phyloP scores from a whole-genome alignment of 257 asterid genomes.

The Solanum pimpinellifolium region DNA sequence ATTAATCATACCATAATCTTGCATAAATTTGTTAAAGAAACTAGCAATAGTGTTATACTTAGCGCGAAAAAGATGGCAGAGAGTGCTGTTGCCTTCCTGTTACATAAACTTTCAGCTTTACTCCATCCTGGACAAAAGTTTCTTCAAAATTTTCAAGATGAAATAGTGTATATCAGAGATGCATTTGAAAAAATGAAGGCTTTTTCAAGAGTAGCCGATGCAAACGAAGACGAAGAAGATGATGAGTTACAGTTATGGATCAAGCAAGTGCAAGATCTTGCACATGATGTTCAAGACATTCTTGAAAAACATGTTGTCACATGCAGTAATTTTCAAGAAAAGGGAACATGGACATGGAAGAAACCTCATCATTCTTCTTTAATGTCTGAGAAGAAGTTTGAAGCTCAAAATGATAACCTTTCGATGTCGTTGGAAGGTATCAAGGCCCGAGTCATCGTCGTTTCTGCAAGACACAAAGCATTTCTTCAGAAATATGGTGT shows the following conservation, averaged over 20 bases:
- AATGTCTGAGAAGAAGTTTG: not conserved
- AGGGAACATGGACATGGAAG: not conserved
- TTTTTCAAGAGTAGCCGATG: slow-evolving; percentile 23
- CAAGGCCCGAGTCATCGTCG: not conserved
- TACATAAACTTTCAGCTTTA: slow-evolving; percentile 5
- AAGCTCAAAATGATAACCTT: slow-evolving; percentile 5
- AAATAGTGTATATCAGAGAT: slow-evolving; percentile 8
- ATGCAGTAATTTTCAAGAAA: not conserved
- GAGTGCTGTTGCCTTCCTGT: slow-evolving; percentile 1
- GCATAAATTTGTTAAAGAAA: not conserved
- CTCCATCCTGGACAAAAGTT: slow-evolving; percentile 1
- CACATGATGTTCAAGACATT: slow-evolving; percentile 24
- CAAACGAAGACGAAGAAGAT: not conserved
- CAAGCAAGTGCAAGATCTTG: slow-evolving; percentile 21
- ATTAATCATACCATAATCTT: not conserved
- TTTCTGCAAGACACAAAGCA: slow-evolving; percentile 2
- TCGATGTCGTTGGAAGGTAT: not conserved
- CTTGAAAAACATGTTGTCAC: slow-evolving; percentile 16
- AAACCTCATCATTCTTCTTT: not conserved
- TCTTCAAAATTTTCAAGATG: not conserved
- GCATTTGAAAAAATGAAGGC: slow-evolving; percentile 19
- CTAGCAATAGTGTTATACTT: not conserved
- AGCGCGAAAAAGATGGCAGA: slow-evolving; percentile 10
- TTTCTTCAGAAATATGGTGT: not conserved
- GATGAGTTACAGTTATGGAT: slow-evolving; percentile 19